Conservation (phyloP, 1,284 basidiomycete species). For the Irpex lacteus region DNA sequence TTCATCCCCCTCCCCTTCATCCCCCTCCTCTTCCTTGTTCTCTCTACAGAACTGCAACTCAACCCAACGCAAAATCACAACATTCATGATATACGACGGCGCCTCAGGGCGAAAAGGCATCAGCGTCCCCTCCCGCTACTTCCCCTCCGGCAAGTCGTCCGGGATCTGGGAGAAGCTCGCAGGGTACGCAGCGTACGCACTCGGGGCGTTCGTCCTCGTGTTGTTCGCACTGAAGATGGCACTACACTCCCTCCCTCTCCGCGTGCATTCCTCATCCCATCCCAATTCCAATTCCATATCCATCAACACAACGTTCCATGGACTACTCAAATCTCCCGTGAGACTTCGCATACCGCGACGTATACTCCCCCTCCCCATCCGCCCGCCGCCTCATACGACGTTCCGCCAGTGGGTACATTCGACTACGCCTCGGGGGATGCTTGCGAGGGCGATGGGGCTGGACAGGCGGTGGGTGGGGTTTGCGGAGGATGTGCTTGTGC, state of each 20-base stretch:
- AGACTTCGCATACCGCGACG: not conserved
- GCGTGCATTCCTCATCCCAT: not conserved
- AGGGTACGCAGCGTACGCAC: constrained; percentile 25
- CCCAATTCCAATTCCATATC: not conserved
- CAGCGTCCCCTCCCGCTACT: constrained; percentile 44
- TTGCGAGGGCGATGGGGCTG: constrained; percentile 39
- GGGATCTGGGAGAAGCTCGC: not conserved
- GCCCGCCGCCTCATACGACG: constrained; percentile 31
- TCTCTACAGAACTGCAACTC: constrained; percentile 13
- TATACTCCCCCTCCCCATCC: constrained; percentile 1
- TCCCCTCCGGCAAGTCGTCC: constrained; percentile 8
- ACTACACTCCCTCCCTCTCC: constrained; percentile 42
- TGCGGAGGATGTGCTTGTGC: constrained; percentile 50
- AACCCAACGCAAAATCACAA: constrained; percentile 31
- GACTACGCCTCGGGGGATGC: constrained; percentile 36
- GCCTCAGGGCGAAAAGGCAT: constrained; percentile 53
- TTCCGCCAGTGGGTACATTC: constrained; percentile 48
- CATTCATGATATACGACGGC: constrained; percentile 66
- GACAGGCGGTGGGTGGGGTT: constrained; percentile 55
- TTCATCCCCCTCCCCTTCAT: constrained; percentile 71
- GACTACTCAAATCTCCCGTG: not conserved
- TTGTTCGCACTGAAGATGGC: constrained; percentile 57
- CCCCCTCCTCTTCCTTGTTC: not conserved
- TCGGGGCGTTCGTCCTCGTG: constrained; percentile 39
- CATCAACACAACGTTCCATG: not conserved